These are phyloP conservation scores for Phycomyces nitens DNA, from an alignment of 192 early-diverging fungal species.

Conservation along the genomic window DNA sequence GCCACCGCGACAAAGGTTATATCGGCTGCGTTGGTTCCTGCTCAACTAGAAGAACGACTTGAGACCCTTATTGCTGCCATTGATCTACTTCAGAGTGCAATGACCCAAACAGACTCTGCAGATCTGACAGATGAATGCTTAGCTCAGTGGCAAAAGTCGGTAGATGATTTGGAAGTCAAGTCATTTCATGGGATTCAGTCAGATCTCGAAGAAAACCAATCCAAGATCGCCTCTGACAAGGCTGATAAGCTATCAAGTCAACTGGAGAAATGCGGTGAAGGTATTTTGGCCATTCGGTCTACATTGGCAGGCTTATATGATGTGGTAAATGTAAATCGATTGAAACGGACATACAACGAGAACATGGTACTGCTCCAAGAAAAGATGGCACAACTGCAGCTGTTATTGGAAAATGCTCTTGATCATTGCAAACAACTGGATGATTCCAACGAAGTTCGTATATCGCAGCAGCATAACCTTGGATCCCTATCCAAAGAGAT, in stretches of 20 bases:
- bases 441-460: background rate
- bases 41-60: constrained; percentile 17
- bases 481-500: background rate
- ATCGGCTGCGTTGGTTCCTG: constrained; percentile 13
- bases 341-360: constrained; percentile 9
- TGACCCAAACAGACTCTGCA: background rate
- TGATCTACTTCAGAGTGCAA: constrained; percentile 1
- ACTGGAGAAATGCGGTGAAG: constrained; percentile 10
- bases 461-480: background rate
- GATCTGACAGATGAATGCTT: constrained; percentile 9
- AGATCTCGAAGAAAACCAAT: background rate
- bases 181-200: background rate
- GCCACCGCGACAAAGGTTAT: background rate
- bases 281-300: constrained; percentile 3
- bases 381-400: background rate
- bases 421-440: background rate
- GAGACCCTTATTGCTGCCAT: constrained; percentile 1
- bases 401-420: background rate
- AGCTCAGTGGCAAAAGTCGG: constrained; percentile 1
- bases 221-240: background rate
- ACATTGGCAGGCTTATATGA: constrained; percentile 14
- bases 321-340: constrained; percentile 13
- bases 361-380: constrained; percentile 4
- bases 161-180: constrained; percentile 7
- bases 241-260: constrained; percentile 1